phyloP scores from a whole-genome alignment of 1,284 basidiomycete genomes.

The Heterobasidion annosum region DNA sequence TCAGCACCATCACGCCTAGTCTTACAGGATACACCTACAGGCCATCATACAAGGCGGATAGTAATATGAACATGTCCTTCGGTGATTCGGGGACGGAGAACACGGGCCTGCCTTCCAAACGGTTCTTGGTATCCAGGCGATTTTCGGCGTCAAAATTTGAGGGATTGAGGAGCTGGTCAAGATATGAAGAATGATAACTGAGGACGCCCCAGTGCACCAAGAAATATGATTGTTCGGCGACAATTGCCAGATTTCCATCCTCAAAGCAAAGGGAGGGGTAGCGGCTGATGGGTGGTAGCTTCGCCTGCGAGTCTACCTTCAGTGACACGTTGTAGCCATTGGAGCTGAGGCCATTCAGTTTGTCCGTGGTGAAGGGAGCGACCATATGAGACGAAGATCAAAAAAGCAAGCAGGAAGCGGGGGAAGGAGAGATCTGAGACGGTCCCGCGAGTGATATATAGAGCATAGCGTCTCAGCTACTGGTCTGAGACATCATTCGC shows the following conservation, averaged over 20 bases:
- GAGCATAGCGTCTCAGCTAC: neutral
- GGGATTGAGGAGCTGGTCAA: constrained; percentile 27
- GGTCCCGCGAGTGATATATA: neutral
- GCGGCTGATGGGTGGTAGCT: constrained; percentile 19
- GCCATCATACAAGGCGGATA: constrained; percentile 56
- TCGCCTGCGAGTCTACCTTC: neutral
- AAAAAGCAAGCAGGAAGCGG: neutral
- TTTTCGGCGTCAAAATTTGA: neutral
- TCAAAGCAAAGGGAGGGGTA: constrained; percentile 53
- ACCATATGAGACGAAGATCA: neutral
- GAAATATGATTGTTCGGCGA: constrained; percentile 49
- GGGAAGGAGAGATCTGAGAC: neutral
- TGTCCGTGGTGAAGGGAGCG: neutral
- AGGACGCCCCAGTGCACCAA: constrained; percentile 60
- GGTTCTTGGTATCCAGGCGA: constrained; percentile 11
- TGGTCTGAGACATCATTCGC: neutral
- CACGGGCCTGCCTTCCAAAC: constrained; percentile 44
- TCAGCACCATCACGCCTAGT: neutral
- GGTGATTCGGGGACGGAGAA: constrained; percentile 43
- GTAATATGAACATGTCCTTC: constrained; percentile 42
- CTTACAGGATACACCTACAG: constrained; percentile 25
- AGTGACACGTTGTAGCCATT: constrained; percentile 27
- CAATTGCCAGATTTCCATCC: constrained; percentile 58
- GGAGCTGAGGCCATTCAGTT: constrained; percentile 32
- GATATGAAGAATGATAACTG: constrained; percentile 45